Evolutionary conservation across 2,329 filamentous ascomycete genomes (phyloP).

Genomic region (Phoma sp.): DNA sequence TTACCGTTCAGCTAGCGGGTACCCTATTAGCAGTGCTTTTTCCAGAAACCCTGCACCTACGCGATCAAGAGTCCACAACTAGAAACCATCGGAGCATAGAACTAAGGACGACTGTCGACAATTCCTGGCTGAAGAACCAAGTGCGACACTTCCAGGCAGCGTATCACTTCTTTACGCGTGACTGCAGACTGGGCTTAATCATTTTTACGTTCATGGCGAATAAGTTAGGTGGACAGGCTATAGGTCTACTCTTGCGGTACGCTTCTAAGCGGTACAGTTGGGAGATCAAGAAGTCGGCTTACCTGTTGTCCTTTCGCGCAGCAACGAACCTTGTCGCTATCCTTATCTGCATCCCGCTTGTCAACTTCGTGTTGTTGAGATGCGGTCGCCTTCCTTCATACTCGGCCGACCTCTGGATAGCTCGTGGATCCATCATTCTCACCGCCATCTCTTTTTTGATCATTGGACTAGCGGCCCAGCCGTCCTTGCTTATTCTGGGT

Average conservation of each 20-base stretch:
- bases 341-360: slow-evolving; percentile 53
- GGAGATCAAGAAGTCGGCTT: slow-evolving; percentile 53
- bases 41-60: slow-evolving; percentile 46
- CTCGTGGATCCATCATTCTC: slow-evolving; percentile 55
- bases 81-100: slow-evolving; percentile 31
- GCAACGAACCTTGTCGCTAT: slow-evolving; percentile 58
- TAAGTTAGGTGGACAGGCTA: slow-evolving; percentile 56
- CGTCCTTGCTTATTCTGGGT: slow-evolving; percentile 53
- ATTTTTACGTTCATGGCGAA: slow-evolving; percentile 57
- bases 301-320: slow-evolving; percentile 56
- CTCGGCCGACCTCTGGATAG: slow-evolving; percentile 56
- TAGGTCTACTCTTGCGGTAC: slow-evolving; percentile 59
- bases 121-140: slow-evolving; percentile 28
- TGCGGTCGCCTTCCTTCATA: slow-evolving; percentile 47
- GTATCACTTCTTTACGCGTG: slow-evolving; percentile 51
- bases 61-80: slow-evolving; percentile 42
- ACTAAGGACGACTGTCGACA: too few species aligned
- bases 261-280: slow-evolving; percentile 59
- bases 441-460: slow-evolving; percentile 55
- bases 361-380: slow-evolving; percentile 50
- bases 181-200: slow-evolving; percentile 52
- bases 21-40: slow-evolving; percentile 38
- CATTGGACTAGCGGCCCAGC: slow-evolving; percentile 55
- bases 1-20: slow-evolving; percentile 38
- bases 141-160: slow-evolving; percentile 46